phyloP scores from a whole-genome alignment of 2,329 filamentous ascomycete genomes.

The Aspergillus caelatus region DNA sequence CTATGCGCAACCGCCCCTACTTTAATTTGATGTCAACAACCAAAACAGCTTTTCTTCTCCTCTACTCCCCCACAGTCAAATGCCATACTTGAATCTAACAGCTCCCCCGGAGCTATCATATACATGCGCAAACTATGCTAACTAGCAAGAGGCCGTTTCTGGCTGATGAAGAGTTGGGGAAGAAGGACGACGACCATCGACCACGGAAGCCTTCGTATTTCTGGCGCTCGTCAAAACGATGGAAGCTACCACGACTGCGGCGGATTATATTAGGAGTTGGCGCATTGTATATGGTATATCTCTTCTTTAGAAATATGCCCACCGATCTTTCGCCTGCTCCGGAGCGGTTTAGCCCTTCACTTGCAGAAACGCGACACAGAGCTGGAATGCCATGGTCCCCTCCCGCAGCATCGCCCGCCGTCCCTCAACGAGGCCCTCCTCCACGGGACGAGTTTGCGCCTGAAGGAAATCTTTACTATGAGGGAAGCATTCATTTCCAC shows the following conservation, averaged over 20 bases:
- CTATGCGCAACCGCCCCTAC: conserved; percentile 1
- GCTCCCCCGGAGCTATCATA: conserved; percentile 28
- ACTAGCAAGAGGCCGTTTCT: conserved; percentile 47
- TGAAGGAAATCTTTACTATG: conserved; percentile 56
- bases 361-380: conserved; percentile 22
- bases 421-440: conserved; percentile 15
- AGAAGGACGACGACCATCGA: conserved; percentile 65
- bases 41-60: not conserved
- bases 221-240: conserved; percentile 37
- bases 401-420: conserved; percentile 11
- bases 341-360: conserved; percentile 33
- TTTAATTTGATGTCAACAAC: conserved; percentile 1
- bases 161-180: conserved; percentile 65
- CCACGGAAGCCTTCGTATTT: conserved; percentile 34
- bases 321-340: conserved; percentile 45
- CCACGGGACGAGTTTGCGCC: conserved; percentile 19
- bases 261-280: conserved; percentile 54
- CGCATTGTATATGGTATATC: conserved; percentile 58
- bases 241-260: conserved; percentile 45
- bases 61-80: conserved; percentile 9
- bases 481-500: conserved; percentile 71
- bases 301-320: conserved; percentile 68
- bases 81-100: conserved; percentile 11
- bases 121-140: conserved; percentile 37
- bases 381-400: conserved; percentile 7